Percentiles rank a stretch among this genome's conserved stretches.
Conservation (phyloP, 2,329 filamentous ascomycete species). For the Scortechinia acanthostroma region DNA sequence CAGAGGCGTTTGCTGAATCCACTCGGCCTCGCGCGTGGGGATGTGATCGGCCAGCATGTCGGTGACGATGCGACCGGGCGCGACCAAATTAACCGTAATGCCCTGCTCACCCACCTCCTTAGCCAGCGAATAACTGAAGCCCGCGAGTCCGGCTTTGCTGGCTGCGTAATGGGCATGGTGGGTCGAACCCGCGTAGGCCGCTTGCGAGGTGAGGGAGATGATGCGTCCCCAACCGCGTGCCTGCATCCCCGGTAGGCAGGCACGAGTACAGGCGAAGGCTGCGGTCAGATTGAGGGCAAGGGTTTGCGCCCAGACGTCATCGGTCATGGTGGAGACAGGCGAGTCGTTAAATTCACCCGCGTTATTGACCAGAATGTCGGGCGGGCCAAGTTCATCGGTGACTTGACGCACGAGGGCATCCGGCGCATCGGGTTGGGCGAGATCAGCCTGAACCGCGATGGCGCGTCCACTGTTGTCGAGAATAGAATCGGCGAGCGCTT, state of each 20-base stretch:
- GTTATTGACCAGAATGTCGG: neutral
- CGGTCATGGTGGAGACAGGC: neutral
- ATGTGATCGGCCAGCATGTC: neutral
- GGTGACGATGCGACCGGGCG: neutral
- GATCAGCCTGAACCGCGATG: neutral
- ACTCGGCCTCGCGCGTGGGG: too few species aligned
- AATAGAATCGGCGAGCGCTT: neutral
- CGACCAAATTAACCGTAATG: neutral
- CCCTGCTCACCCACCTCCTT: neutral
- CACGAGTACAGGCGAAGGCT: too few species aligned
- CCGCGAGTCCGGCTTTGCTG: neutral
- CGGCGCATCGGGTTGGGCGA: neutral
- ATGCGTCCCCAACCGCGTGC: neutral
- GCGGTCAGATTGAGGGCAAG: neutral
- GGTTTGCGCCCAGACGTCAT: neutral
- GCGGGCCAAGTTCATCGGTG: neutral
- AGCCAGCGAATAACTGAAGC: neutral
- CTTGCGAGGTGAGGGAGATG: neutral
- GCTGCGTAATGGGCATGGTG: neutral
- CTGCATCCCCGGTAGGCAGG: neutral
- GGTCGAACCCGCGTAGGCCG: neutral
- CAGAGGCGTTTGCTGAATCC: neutral
- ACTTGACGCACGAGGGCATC: neutral
- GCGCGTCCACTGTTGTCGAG: too few species aligned
- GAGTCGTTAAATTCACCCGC: too few species aligned